Evolutionary conservation across 1,284 basidiomycete species (phyloP).

Genomic region (Austroboletus niveus): DNA sequence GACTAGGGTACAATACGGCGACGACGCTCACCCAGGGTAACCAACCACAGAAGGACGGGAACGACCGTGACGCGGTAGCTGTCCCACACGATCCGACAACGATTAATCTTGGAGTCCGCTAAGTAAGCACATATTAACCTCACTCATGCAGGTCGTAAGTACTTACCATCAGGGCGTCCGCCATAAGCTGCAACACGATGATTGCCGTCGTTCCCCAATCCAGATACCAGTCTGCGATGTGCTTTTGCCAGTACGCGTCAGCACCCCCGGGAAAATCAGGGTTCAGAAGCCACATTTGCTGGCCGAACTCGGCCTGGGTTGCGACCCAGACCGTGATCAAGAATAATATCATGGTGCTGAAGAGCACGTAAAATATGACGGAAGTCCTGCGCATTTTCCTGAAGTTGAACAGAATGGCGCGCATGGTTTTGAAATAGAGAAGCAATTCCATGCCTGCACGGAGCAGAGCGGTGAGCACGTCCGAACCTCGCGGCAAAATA

Average conservation of each 20-base stretch:
- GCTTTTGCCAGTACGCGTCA: conserved; percentile 8
- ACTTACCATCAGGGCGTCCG: conserved; percentile 27
- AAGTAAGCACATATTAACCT: background rate
- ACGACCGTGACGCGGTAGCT: conserved; percentile 4
- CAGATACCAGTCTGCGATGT: conserved; percentile 22
- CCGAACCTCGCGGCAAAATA: no score
- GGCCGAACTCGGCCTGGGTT: conserved; percentile 11
- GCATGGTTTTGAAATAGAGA: conserved; percentile 25
- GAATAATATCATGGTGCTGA: conserved; percentile 22
- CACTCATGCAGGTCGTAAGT: background rate
- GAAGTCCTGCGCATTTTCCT: conserved; percentile 5
- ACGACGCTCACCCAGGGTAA: conserved; percentile 19
- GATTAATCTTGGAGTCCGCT: conserved; percentile 18
- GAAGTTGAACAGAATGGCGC: conserved; percentile 5
- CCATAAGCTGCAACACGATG: conserved; percentile 25
- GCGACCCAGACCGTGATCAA: conserved; percentile 22
- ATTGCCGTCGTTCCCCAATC: conserved; percentile 9
- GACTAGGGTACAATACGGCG: no score
- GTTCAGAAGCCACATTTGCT: conserved; percentile 22
- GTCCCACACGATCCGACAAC: conserved; percentile 18
- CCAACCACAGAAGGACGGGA: conserved; percentile 24
- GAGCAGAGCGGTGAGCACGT: background rate
- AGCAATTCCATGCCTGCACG: conserved; percentile 19
- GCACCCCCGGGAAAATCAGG: conserved; percentile 16
- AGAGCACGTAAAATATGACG: conserved; percentile 13